Evolutionary conservation across 192 early-diverging fungal species (phyloP), one percentile per base, ranked within the genome.

Genomic region (Gaertneriomyces sp.): DNA sequence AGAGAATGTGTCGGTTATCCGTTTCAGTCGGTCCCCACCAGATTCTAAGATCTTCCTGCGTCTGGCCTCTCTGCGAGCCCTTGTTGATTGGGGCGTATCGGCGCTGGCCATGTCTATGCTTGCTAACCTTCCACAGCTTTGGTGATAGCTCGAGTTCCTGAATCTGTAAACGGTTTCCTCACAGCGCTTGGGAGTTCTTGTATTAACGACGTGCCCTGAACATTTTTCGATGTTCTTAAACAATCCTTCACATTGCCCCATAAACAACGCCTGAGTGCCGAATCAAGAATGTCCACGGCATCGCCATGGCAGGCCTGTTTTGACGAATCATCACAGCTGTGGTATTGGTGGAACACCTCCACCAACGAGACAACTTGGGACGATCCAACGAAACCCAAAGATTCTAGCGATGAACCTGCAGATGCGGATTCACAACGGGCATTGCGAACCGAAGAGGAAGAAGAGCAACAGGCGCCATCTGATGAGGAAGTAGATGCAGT

Each of bases 311-410:
- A 69, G 53, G 25, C 66, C 7, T 52, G 50, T 6, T 74, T 16
- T 14, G 67, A 74, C 47, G 66, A 69, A n/a, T 41, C 14, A n/a
- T 58, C 67, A 45, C 58, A 74, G 45, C 42, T 63, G 16, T 70
- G 54, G 40, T 74, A 74, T 58, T 74, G 73, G 73, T 74, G 73
- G 73, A 74, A 74, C 58, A 62, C 61, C 4, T 39, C 16, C 1
- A 73, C 74, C 7, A 52, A 57, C 44, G 70, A 75, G 51, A 75
- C 74, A 6, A 73, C 58, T 39, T 75, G 74, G 74, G 66, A 63
- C 4, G 74, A 75, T 50, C 74, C 74, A n/a, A 67, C 16, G 5
- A 57, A 57, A 57, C 55, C 49, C 16, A 49, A 53, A 47, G 20
- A 6, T 47, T 33, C 11, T 12, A 6, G 40, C 25, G 40, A 60